These are phyloP conservation scores for Forsythia viridissima DNA, from an alignment of 257 asterid species.

Conservation along the genomic window DNA sequence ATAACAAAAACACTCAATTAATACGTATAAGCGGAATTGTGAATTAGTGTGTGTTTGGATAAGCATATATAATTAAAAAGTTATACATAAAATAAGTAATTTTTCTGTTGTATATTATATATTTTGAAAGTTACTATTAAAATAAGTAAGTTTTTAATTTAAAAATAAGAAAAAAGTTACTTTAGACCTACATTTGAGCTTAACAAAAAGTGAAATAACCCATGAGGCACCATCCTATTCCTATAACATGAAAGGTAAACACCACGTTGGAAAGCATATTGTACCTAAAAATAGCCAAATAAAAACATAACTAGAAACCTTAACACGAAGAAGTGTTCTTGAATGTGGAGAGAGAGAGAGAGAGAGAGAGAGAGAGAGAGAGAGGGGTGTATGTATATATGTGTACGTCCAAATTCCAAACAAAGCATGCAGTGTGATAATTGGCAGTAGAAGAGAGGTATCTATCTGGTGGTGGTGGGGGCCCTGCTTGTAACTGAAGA, in stretches of 20 bases:
- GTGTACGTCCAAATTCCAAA: constrained; percentile 39
- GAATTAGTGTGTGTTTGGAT: background rate
- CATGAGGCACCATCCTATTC: background rate
- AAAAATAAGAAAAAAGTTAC: no score
- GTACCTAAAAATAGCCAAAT: background rate
- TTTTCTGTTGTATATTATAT: no score
- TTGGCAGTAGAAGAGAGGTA: constrained; percentile 37
- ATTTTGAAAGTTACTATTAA: no score
- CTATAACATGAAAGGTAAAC: background rate
- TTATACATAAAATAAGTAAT: no score
- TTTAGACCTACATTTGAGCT: background rate
- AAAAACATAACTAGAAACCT: constrained; percentile 16
- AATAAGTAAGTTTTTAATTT: no score
- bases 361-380: background rate
- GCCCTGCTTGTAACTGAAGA: constrained; percentile 61
- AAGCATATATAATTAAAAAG: no score
- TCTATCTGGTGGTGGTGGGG: constrained; percentile 25
- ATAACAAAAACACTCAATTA: no score
- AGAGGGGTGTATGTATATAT: background rate
- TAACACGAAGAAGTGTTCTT: background rate
- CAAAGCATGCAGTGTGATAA: constrained; percentile 46
- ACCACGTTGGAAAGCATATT: background rate
- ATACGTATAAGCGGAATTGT: no score
- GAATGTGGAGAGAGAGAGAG: background rate
- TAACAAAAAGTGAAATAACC: background rate